A percentile compares a stretch with the other conserved stretches of the same genome.
Conservation (phyloP, 2,329 filamentous ascomycete species). For the Scedosporium boydii region DNA sequence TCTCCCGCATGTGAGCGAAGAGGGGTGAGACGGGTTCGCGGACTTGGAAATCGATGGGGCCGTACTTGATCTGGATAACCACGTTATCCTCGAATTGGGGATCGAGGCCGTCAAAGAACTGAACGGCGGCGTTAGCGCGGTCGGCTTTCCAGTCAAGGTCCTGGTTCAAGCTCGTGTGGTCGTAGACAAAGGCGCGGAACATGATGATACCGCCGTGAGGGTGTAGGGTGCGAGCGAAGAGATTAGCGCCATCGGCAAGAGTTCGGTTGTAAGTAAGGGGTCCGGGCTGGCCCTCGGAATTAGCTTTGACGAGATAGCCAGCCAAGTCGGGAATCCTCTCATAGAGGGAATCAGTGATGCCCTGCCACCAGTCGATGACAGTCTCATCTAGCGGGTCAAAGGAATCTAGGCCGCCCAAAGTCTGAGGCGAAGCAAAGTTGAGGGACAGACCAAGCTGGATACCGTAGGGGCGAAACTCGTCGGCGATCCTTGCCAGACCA, state of each 20-base stretch:
- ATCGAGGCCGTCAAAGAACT: slow-evolving; percentile 57
- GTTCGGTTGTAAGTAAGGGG: slow-evolving; percentile 62
- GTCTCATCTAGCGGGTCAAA: slow-evolving; percentile 54
- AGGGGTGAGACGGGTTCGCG: slow-evolving; percentile 58
- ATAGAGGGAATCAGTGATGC: slow-evolving; percentile 51
- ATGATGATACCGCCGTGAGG: slow-evolving; percentile 54
- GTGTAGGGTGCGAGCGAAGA: slow-evolving; percentile 52
- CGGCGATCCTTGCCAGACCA: slow-evolving; percentile 52
- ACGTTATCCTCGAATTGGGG: slow-evolving; percentile 61
- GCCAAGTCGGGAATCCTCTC: slow-evolving; percentile 53
- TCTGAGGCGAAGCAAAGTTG: slow-evolving; percentile 56
- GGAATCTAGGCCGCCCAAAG: slow-evolving; percentile 44
- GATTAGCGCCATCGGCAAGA: slow-evolving; percentile 56
- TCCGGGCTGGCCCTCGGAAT: slow-evolving; percentile 63
- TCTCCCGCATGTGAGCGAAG: slow-evolving; percentile 41
- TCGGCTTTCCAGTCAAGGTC: slow-evolving; percentile 52
- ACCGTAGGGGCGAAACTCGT: slow-evolving; percentile 58
- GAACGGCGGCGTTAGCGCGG: slow-evolving; percentile 59
- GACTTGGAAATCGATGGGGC: slow-evolving; percentile 66
- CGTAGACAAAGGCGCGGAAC: slow-evolving; percentile 66
- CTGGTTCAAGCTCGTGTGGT: slow-evolving; percentile 40
- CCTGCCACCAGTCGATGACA: slow-evolving; percentile 55
- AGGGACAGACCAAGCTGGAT: slow-evolving; percentile 56
- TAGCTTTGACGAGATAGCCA: slow-evolving; percentile 62
- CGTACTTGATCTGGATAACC: slow-evolving; percentile 64